Conservation (phyloP, 2,329 filamentous ascomycete species). For the Blastomyces emzantsi region DNA sequence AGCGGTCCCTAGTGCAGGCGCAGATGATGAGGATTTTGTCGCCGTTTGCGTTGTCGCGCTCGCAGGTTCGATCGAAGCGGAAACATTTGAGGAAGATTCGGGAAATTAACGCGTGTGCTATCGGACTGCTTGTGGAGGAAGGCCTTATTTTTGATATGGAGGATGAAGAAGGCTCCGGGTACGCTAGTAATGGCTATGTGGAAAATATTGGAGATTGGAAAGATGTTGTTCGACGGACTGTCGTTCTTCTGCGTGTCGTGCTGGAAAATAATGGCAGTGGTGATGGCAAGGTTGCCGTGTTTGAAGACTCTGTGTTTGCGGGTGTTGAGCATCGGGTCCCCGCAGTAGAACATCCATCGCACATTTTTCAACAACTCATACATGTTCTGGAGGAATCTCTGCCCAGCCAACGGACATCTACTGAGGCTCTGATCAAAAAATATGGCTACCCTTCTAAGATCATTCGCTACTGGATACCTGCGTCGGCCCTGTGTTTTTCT, state of each 20-base stretch:
- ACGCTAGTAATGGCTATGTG: slow-evolving; percentile 42
- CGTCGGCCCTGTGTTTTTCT: slow-evolving; percentile 61
- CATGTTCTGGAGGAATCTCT: slow-evolving; percentile 60
- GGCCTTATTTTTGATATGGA: slow-evolving; percentile 60
- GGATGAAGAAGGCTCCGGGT: slow-evolving; percentile 52
- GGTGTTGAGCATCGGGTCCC: slow-evolving; percentile 54
- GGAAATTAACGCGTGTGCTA: slow-evolving; percentile 72
- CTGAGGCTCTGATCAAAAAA: slow-evolving; percentile 47
- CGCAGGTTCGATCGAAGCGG: slow-evolving; percentile 68
- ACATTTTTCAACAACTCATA: slow-evolving; percentile 29
- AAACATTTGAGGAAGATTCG: slow-evolving; percentile 61
- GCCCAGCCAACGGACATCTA: slow-evolving; percentile 54
- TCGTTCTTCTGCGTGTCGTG: slow-evolving; percentile 78
- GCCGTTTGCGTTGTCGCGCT: slow-evolving; percentile 64
- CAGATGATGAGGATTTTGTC: slow-evolving; percentile 63
- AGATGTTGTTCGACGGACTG: slow-evolving; percentile 66
- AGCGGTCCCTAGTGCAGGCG: slow-evolving; percentile 62
- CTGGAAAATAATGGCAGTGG: slow-evolving; percentile 60
- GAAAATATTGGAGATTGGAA: slow-evolving; percentile 53
- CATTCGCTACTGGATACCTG: slow-evolving; percentile 83
- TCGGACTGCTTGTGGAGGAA: slow-evolving; percentile 82
- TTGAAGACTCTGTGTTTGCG: slow-evolving; percentile 48
- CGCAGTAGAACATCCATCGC: slow-evolving; percentile 42
- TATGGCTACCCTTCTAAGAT: slow-evolving; percentile 68
- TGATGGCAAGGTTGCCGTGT: slow-evolving; percentile 46